These are phyloP conservation scores for Ceriops zippeliana DNA, from an alignment of 345 rosid species.

Conservation along the genomic window DNA sequence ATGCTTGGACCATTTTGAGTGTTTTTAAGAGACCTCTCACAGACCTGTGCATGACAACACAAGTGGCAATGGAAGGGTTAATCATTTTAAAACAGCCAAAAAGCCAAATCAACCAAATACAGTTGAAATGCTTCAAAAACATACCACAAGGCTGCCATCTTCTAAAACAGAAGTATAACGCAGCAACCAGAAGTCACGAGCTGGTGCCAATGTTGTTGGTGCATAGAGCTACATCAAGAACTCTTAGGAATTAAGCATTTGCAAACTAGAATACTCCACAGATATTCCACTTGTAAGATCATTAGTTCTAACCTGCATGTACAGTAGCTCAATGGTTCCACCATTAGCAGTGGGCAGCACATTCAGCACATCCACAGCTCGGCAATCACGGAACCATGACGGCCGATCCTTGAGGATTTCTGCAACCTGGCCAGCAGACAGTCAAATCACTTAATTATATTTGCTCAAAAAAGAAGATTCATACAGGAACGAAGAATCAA, in stretches of 20 bases:
- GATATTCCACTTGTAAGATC: background rate
- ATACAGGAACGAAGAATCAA: background rate
- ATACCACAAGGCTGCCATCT: conserved; percentile 99
- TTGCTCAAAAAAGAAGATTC: background rate
- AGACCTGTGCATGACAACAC: conserved; percentile 45
- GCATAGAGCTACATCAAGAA: conserved; percentile 72
- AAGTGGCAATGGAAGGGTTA: conserved; percentile 1
- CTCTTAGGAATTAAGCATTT: background rate
- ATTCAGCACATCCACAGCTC: conserved; percentile 94
- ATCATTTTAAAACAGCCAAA: background rate
- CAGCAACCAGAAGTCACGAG: conserved; percentile 97
- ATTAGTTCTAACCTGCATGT: conserved; percentile 70
- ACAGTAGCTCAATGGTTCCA: conserved; percentile 99
- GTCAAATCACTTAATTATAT: background rate
- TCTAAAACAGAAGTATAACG: conserved; percentile 94
- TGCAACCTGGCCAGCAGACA: conserved; percentile 57
- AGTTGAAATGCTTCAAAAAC: conserved; percentile 5
- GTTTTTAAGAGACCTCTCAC: conserved; percentile 92
- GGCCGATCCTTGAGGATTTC: conserved; percentile 99
- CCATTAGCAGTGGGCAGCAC: conserved; percentile 99
- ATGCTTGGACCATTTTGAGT: conserved; percentile 96
- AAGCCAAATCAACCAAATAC: background rate
- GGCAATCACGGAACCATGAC: conserved; percentile 98
- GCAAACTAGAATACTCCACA: background rate
- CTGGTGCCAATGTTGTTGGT: conserved; percentile 96